Base-by-base conservation (phyloP, 1,284 basidiomycete species). In the Pseudozyma sp. region DNA sequence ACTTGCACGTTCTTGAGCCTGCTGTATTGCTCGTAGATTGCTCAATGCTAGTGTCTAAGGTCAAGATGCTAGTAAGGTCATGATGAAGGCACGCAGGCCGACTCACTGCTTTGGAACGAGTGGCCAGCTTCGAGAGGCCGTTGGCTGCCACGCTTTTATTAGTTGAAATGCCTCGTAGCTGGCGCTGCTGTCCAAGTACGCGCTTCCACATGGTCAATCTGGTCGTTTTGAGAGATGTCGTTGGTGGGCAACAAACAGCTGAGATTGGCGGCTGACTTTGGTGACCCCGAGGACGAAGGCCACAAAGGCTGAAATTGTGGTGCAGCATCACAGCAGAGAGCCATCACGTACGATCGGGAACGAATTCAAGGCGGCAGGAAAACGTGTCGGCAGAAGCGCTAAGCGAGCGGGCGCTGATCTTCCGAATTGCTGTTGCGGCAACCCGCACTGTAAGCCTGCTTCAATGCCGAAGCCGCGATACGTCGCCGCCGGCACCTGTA, bases 381-480 rank as follows among this genome's bases (percentile, higher is more conserved):
- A 51, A n/a, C 24, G 49, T 51, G 48, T 37, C 35, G 35, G 24
- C 5, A 7, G 13, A 9, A 17, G 17, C 8, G 7, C 9, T 55
- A 44, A 44, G 43, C 56, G 60, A 63, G 54, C 61, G 61, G 61
- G 37, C 56, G 54, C 44, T 34, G 54, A 56, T 42, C 61, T 46
- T 63, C 61, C 61, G 61, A n/a, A 42, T 42, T 14, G 7, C 16
- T 42, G 40, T n/a, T 16, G n/a, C 16, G 11, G 11, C 16, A 13
- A 6, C 13, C 3, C 17, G 8, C 43, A 7, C 43, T 24, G 43
- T n/a, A 16, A 16, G 19, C 17, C 8, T 19, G 43, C 43, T 16
- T 37, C 7, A 17, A 39, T 16, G 31, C 47, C 47, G 11, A 33
- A 7, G 5, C 33, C n/a, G 42, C n/a, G 7, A 3, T 24, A 6